Conservation (phyloP, 2,329 filamentous ascomycete genomes). For the Beauveria asiatica region DNA sequence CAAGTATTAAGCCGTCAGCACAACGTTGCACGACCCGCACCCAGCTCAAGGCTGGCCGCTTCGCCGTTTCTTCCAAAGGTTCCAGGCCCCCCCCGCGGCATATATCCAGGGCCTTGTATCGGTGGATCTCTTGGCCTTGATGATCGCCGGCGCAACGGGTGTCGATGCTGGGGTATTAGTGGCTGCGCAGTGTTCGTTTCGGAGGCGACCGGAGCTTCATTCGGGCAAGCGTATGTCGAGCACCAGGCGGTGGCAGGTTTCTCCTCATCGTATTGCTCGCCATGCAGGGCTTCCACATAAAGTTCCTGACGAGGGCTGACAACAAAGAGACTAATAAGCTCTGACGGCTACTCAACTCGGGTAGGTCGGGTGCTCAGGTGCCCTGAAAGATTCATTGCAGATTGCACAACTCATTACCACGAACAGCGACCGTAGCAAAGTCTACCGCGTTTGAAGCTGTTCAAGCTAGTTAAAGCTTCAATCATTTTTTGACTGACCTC, state of each 20-base stretch:
- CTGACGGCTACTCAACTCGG: background rate
- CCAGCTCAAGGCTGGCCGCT: background rate
- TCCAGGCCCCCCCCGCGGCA: background rate
- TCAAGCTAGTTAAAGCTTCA: background rate
- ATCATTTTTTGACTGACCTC: background rate
- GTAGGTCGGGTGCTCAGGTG: background rate
- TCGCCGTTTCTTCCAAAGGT: background rate
- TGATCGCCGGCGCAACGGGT: slow-evolving; percentile 1
- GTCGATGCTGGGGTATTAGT: background rate
- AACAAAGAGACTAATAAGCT: background rate
- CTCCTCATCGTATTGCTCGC: slow-evolving; percentile 7
- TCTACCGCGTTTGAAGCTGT: background rate
- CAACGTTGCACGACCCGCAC: background rate
- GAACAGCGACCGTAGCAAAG: background rate
- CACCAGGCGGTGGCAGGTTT: background rate
- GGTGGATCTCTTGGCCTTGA: slow-evolving; percentile 6
- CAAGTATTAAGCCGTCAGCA: background rate
- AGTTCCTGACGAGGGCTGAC: background rate
- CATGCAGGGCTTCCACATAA: background rate
- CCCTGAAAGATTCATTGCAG: background rate
- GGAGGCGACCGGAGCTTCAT: slow-evolving; percentile 6
- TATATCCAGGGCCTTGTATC: background rate
- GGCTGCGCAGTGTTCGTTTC: background rate
- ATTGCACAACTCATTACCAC: background rate
- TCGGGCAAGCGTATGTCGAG: background rate